A percentile compares a stretch with the other conserved stretches of the same genome.
Conservation (phyloP, 2,329 filamentous ascomycete genomes). For the Thielaviopsis populi region DNA sequence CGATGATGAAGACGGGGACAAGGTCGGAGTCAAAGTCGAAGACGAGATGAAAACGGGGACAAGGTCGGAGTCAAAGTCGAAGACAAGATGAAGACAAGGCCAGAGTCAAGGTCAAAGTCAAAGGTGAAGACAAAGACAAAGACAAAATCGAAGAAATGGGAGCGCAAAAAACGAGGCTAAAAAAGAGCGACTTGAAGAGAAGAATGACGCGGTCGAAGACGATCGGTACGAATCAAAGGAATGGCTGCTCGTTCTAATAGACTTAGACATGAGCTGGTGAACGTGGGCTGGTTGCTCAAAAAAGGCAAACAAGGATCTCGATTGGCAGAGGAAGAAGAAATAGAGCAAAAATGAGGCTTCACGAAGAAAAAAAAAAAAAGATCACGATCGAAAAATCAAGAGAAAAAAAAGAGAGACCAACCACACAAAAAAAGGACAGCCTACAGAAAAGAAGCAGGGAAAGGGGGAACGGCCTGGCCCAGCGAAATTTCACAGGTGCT, state of each 20-base stretch:
- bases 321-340: conserved; percentile 11
- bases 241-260: conserved; percentile 8
- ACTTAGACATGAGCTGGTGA: conserved; percentile 10
- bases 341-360: conserved; percentile 9
- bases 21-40: neutral
- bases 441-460: conserved; percentile 16
- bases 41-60: too few species aligned
- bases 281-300: neutral
- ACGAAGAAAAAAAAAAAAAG: neutral
- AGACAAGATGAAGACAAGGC: too few species aligned
- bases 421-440: neutral
- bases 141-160: neutral
- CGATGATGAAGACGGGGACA: neutral
- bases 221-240: conserved; percentile 4
- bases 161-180: conserved; percentile 8
- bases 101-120: neutral
- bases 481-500: conserved; percentile 6
- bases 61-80: too few species aligned
- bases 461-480: conserved; percentile 16
- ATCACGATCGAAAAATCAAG: conserved; percentile 12
- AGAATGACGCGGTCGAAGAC: neutral
- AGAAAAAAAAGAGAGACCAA: conserved; percentile 12
- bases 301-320: conserved; percentile 7
- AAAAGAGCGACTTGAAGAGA: conserved; percentile 11
- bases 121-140: neutral